phyloP scores from a whole-genome alignment of 1,284 basidiomycete species.

The Cutaneotrichosporon arboriforme region DNA sequence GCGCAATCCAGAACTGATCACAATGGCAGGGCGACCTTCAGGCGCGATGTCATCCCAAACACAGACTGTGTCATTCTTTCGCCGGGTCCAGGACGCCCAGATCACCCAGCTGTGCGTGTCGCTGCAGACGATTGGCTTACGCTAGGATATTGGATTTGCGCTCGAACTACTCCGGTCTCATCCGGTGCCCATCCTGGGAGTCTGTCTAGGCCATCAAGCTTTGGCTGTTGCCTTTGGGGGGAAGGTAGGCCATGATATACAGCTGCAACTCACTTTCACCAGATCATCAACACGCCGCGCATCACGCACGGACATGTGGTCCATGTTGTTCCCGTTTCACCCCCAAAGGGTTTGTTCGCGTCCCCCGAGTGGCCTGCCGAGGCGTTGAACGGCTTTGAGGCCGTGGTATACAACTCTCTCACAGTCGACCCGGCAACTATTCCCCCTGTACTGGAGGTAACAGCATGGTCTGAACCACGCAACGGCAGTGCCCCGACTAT shows the following conservation, averaged over 20 bases:
- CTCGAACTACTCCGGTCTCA: slow-evolving; percentile 40
- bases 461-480: slow-evolving; percentile 47
- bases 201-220: slow-evolving; percentile 90
- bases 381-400: slow-evolving; percentile 53
- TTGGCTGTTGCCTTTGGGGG: slow-evolving; percentile 74
- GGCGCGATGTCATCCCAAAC: slow-evolving; percentile 34
- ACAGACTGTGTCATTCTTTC: slow-evolving; percentile 49
- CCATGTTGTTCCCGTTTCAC: slow-evolving; percentile 47
- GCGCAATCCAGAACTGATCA: neutral
- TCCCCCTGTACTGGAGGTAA: slow-evolving; percentile 49
- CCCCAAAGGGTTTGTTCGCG: slow-evolving; percentile 32
- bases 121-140: neutral
- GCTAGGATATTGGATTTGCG: slow-evolving; percentile 46
- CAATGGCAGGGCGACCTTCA: slow-evolving; percentile 38
- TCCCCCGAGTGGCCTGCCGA: slow-evolving; percentile 23
- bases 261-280: neutral
- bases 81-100: slow-evolving; percentile 47
- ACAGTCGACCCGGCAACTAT: slow-evolving; percentile 49
- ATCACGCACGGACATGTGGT: slow-evolving; percentile 72
- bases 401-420: slow-evolving; percentile 71
- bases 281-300: slow-evolving; percentile 46
- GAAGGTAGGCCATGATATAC: slow-evolving; percentile 48
- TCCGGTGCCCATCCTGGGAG: slow-evolving; percentile 48
- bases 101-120: slow-evolving; percentile 33
- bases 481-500: slow-evolving; percentile 35